A percentile compares a stretch with the other conserved stretches of the same genome.
phyloP scores from a whole-genome alignment of 129 eudicot genomes.

The Ambrosia artemisiifolia region DNA sequence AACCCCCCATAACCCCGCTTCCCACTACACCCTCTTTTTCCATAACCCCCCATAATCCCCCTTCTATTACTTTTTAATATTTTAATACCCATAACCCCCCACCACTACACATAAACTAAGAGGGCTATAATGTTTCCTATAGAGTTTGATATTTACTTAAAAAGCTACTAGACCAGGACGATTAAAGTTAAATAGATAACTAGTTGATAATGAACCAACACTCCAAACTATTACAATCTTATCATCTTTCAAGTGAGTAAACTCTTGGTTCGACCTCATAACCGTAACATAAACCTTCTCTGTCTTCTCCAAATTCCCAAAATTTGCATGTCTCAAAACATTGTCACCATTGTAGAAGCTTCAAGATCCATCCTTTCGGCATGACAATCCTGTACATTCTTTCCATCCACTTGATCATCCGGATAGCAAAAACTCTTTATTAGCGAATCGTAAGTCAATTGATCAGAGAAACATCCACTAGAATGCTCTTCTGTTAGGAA shows the following conservation, averaged over 20 bases:
- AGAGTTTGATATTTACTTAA: too few relatives aligned
- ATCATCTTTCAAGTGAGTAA: not conserved
- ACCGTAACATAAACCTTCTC: conserved; percentile 31
- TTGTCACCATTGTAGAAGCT: conserved; percentile 37
- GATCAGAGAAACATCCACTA: conserved; percentile 34
- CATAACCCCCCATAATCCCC: too few relatives aligned
- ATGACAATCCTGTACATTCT: conserved; percentile 27
- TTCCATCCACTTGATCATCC: conserved; percentile 54
- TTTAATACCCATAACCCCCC: too few relatives aligned
- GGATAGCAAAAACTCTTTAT: conserved; percentile 41
- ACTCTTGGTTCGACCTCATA: conserved; percentile 28
- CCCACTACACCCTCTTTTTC: too few relatives aligned
- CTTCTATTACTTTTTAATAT: too few relatives aligned
- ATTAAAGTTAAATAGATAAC: too few relatives aligned
- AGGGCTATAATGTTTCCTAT: too few relatives aligned
- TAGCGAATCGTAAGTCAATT: conserved; percentile 38
- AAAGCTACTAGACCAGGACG: too few relatives aligned
- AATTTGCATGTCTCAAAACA: conserved; percentile 47
- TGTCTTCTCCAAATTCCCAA: conserved; percentile 39
- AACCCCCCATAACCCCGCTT: too few relatives aligned
- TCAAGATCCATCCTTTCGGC: conserved; percentile 41
- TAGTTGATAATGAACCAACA: too few relatives aligned
- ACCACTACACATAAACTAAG: too few relatives aligned
- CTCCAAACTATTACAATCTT: too few relatives aligned
- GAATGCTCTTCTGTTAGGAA: not conserved